Evolutionary conservation across 2,329 filamentous ascomycete species (phyloP).

Genomic region (Ophiostoma ips): DNA sequence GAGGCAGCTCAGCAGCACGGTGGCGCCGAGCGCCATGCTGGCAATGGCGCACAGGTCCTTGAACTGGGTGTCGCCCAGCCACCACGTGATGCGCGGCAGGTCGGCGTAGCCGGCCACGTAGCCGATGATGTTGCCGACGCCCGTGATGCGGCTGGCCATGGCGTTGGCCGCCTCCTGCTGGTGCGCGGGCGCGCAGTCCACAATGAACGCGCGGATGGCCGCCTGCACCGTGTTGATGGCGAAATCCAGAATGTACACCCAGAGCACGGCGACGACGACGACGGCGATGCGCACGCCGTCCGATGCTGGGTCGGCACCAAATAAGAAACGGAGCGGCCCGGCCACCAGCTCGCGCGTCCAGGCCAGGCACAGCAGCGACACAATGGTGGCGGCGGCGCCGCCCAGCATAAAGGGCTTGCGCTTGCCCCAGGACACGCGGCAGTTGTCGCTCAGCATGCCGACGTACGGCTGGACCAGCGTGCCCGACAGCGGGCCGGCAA

Average conservation of each 20-base stretch:
- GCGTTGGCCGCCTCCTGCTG: conserved; percentile 91
- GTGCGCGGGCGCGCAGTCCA: conserved; percentile 81
- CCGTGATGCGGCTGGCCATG: conserved; percentile 79
- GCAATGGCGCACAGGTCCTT: conserved; percentile 83
- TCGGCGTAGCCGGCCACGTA: conserved; percentile 79
- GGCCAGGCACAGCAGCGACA: conserved; percentile 54
- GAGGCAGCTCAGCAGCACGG: conserved; percentile 55
- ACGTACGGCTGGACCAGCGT: conserved; percentile 71
- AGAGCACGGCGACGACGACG: conserved; percentile 67
- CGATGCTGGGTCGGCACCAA: conserved; percentile 56
- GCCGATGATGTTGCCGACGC: conserved; percentile 79
- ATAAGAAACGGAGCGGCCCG: conserved; percentile 45
- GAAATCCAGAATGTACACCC: conserved; percentile 86
- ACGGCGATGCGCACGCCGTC: conserved; percentile 47
- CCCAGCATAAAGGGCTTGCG: conserved; percentile 70
- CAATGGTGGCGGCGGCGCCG: conserved; percentile 52
- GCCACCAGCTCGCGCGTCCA: conserved; percentile 63
- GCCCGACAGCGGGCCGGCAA: conserved; percentile 66
- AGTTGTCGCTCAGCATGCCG: conserved; percentile 69
- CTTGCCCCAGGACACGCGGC: conserved; percentile 60
- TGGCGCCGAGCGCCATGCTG: conserved; percentile 54
- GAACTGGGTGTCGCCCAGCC: conserved; percentile 79
- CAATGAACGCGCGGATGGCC: conserved; percentile 78
- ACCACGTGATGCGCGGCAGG: conserved; percentile 57
- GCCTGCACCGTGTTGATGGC: conserved; percentile 95